phyloP scores from a whole-genome alignment of 495 filamentous ascomycete species.

The Penicillium chermesinum region DNA sequence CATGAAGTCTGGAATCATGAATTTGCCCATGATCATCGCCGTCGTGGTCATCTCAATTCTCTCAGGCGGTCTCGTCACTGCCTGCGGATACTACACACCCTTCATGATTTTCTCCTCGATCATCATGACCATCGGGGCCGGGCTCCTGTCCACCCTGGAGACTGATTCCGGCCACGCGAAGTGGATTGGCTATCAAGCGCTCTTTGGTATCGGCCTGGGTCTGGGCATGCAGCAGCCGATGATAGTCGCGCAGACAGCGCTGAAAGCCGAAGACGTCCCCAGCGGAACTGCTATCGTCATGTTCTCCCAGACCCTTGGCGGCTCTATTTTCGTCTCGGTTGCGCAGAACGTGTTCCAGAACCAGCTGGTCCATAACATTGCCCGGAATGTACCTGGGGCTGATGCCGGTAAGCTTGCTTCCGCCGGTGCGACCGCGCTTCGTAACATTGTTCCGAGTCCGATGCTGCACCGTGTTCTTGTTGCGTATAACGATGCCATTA shows the following conservation, averaged over 20 bases:
- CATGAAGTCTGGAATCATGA: constrained; percentile 68
- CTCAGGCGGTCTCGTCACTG: constrained; percentile 55
- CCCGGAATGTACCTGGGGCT: constrained; percentile 43
- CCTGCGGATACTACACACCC: constrained; percentile 70
- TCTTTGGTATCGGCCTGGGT: constrained; percentile 67
- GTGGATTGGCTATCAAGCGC: constrained; percentile 78
- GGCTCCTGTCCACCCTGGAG: constrained; percentile 61
- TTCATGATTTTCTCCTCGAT: constrained; percentile 60
- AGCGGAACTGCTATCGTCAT: constrained; percentile 62
- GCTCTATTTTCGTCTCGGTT: constrained; percentile 69
- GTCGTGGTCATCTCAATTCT: constrained; percentile 58
- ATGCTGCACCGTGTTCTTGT: constrained; percentile 50
- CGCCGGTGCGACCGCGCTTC: constrained; percentile 65
- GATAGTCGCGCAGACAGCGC: constrained; percentile 64
- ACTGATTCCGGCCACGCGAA: constrained; percentile 44
- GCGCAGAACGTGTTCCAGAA: constrained; percentile 76
- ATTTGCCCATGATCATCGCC: constrained; percentile 65
- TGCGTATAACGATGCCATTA: constrained; percentile 70
- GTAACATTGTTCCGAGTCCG: constrained; percentile 39
- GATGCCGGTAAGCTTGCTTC: constrained; percentile 46
- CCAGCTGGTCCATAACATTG: constrained; percentile 55
- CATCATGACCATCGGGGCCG: constrained; percentile 61
- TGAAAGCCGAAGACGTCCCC: constrained; percentile 57
- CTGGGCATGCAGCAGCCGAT: constrained; percentile 62
- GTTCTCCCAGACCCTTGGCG: constrained; percentile 68